phyloP scores from a whole-genome alignment of 2,329 filamentous ascomycete genomes.

The Colletotrichum melonis region DNA sequence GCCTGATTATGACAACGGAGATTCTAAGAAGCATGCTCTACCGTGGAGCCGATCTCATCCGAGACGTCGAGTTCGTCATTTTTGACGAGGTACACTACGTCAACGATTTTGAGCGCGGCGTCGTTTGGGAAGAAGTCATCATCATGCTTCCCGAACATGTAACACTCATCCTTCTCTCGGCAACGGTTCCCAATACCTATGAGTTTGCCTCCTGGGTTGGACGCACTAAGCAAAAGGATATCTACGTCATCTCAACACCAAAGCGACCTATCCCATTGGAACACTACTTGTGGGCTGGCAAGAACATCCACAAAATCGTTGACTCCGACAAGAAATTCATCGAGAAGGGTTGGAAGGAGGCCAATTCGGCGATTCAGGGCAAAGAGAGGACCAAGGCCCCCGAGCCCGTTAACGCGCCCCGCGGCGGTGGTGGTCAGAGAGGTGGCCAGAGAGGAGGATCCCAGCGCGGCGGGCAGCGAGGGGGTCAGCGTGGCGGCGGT shows the following conservation, averaged over 20 bases:
- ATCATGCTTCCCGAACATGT: conserved; percentile 99
- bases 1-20: conserved; percentile 99
- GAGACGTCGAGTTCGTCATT: conserved; percentile 98
- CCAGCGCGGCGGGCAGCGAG: conserved; percentile 54
- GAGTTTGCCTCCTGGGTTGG: conserved; percentile 99
- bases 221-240: conserved; percentile 97
- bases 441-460: conserved; percentile 49
- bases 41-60: conserved; percentile 91
- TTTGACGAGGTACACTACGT: conserved; percentile 99
- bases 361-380: conserved; percentile 83
- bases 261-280: conserved; percentile 96
- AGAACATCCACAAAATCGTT: conserved; percentile 94
- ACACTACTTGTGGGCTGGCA: conserved; percentile 95
- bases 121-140: conserved; percentile 99
- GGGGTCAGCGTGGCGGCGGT: conserved; percentile 64
- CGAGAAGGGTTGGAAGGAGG: conserved; percentile 94
- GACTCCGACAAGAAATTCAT: conserved; percentile 92
- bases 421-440: conserved; percentile 47
- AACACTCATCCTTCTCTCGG: conserved; percentile 92
- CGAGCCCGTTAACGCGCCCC: conserved; percentile 45
- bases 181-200: conserved; percentile 96
- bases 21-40: conserved; percentile 99
- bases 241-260: conserved; percentile 97
- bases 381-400: conserved; percentile 78
- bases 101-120: conserved; percentile 93